These are phyloP conservation scores for Monosporozyma solicola DNA, from an alignment of 805 yeast species.

Conservation along the genomic window DNA sequence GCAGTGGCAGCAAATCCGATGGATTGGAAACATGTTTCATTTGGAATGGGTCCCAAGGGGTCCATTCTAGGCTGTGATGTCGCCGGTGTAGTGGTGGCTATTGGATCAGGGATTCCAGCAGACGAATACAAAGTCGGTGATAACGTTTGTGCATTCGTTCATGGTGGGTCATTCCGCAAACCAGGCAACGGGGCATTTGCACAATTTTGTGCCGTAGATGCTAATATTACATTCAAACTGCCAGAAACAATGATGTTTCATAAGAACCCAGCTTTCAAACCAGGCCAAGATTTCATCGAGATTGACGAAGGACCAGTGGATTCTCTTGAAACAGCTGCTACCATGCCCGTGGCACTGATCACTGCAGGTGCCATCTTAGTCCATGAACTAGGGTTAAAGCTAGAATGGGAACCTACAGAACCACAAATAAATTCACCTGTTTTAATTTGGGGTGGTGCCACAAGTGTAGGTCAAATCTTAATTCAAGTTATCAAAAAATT, in stretches of 20 bases:
- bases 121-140: conserved; percentile 42
- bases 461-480: conserved; percentile 49
- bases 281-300: conserved; percentile 2
- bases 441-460: conserved; percentile 61
- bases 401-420: conserved; percentile 19
- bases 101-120: conserved; percentile 33
- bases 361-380: conserved; percentile 40
- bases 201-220: conserved; percentile 39
- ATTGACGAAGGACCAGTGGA: conserved; percentile 28
- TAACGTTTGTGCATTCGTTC: conserved; percentile 41
- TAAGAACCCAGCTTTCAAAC: not conserved
- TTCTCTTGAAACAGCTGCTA: conserved; percentile 56
- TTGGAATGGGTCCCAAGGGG: conserved; percentile 36
- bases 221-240: conserved; percentile 14
- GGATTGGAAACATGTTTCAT: conserved; percentile 54
- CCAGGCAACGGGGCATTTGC: conserved; percentile 51
- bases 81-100: conserved; percentile 47
- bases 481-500: conserved; percentile 49
- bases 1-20: conserved; percentile 60
- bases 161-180: conserved; percentile 39
- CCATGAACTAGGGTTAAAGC: conserved; percentile 17
- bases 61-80: conserved; percentile 51
- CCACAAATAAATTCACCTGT: conserved; percentile 33
- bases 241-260: conserved; percentile 12
- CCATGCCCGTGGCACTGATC: conserved; percentile 43